Evolutionary conservation across 352 stramenopile genomes (phyloP).

Genomic region (Plasmopara halstedii): DNA sequence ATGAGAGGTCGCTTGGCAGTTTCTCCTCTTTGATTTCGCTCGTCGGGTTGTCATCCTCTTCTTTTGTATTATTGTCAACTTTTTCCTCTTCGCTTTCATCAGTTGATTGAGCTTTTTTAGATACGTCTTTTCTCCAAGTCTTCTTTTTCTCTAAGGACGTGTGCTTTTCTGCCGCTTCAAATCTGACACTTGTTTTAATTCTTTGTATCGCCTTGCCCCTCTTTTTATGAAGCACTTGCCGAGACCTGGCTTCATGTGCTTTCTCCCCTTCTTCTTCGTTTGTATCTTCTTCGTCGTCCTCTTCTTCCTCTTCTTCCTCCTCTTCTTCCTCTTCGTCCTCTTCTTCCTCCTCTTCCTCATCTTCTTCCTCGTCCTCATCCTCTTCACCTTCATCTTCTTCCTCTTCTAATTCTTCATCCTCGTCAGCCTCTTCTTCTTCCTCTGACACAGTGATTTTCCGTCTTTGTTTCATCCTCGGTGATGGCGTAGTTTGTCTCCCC

Average conservation of each 20-base stretch:
- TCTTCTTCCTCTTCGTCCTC: constrained; percentile 11
- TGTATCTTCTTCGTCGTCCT: constrained; percentile 11
- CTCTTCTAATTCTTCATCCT: constrained; percentile 16
- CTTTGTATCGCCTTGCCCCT: constrained; percentile 13
- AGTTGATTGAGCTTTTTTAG: constrained; percentile 23
- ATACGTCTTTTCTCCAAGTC: constrained; percentile 8
- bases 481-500: constrained; percentile 15
- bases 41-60: constrained; percentile 5
- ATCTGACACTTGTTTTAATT: constrained; percentile 22
- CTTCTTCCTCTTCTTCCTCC: constrained; percentile 5
- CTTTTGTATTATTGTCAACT: constrained; percentile 5
- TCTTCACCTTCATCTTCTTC: constrained; percentile 19
- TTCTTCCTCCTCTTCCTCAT: constrained; percentile 15
- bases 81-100: constrained; percentile 18
- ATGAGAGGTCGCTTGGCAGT: constrained; percentile 17
- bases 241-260: constrained; percentile 1
- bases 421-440: constrained; percentile 23
- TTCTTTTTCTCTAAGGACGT: constrained; percentile 7
- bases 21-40: constrained; percentile 18
- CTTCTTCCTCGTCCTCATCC: constrained; percentile 18
- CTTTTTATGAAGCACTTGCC: constrained; percentile 17
- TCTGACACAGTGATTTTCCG: constrained; percentile 31
- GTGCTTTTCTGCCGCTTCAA: background rate
- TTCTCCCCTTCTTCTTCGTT: constrained; percentile 6
- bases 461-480: constrained; percentile 26